Conservation (phyloP, 2,329 filamentous ascomycete species). For the Colletotrichum viniferum region DNA sequence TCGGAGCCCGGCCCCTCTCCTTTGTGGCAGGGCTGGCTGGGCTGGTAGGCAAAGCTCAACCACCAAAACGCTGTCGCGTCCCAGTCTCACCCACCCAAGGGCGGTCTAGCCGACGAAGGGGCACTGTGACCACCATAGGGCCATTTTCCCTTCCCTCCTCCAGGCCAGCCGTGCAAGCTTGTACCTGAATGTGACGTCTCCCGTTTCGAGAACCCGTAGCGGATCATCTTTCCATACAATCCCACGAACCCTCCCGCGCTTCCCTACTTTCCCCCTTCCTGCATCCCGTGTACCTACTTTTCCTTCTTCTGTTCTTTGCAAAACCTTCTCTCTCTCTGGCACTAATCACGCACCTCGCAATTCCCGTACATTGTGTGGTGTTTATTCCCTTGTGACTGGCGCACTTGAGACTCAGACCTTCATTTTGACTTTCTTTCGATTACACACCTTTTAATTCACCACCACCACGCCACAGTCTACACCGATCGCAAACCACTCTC, state of each 20-base stretch:
- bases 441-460: slow-evolving; percentile 8
- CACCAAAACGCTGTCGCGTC: slow-evolving; percentile 14
- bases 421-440: slow-evolving; percentile 8
- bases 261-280: slow-evolving; percentile 7
- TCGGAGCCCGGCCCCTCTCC: slow-evolving; percentile 6
- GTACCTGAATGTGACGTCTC: slow-evolving; percentile 27
- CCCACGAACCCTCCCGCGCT: neutral
- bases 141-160: slow-evolving; percentile 22
- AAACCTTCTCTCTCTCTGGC: slow-evolving; percentile 1
- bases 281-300: slow-evolving; percentile 1
- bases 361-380: slow-evolving; percentile 20
- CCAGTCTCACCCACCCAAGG: slow-evolving; percentile 17
- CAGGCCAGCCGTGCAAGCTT: neutral
- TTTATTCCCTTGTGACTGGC: slow-evolving; percentile 22
- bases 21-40: neutral
- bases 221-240: slow-evolving; percentile 13
- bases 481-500: neutral
- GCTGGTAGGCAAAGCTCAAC: neutral
- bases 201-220: slow-evolving; percentile 28
- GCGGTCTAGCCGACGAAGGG: slow-evolving; percentile 16
- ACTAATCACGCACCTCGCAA: neutral
- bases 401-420: slow-evolving; percentile 22
- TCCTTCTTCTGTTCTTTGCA: neutral
- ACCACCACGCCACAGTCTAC: neutral
- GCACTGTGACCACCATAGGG: slow-evolving; percentile 18